Conservation (phyloP, 108 stramenopile genomes). For the Chaetoceros tenuissimus region DNA sequence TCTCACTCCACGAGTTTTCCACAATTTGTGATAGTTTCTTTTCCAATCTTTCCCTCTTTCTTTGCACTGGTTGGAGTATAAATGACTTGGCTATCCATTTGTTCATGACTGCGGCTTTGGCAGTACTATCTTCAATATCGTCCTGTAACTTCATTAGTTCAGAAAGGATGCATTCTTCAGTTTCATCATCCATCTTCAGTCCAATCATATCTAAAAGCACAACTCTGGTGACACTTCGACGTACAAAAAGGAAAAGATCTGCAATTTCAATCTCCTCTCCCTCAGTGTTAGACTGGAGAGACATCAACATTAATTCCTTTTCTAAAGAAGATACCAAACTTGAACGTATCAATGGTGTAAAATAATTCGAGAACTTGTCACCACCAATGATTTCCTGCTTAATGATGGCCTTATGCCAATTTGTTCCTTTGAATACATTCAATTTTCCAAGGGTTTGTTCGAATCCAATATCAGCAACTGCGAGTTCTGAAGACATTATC, state of each 20-base stretch:
- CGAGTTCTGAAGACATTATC: conserved; percentile 20
- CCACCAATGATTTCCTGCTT: conserved; percentile 6
- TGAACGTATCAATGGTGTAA: conserved; percentile 1
- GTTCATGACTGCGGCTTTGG: conserved; percentile 40
- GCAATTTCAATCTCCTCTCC: conserved; percentile 1
- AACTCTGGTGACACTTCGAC: conserved; percentile 27
- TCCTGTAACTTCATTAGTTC: conserved; percentile 20
- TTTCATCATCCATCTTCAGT: conserved; percentile 11
- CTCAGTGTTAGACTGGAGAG: background rate
- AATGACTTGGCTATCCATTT: conserved; percentile 16
- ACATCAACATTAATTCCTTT: background rate
- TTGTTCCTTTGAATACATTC: conserved; percentile 39
- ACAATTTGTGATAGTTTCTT: conserved; percentile 5
- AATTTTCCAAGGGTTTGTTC: conserved; percentile 30
- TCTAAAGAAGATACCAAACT: conserved; percentile 14
- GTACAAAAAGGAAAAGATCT: conserved; percentile 31
- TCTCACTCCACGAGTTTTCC: conserved; percentile 9
- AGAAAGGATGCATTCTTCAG: conserved; percentile 4
- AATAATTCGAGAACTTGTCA: too few species aligned
- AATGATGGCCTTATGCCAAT: conserved; percentile 36
- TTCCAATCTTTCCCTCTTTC: conserved; percentile 16
- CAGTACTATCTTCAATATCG: conserved; percentile 44
- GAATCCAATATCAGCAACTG: conserved; percentile 45
- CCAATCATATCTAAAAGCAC: conserved; percentile 21
- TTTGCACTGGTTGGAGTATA: conserved; percentile 27